Evolutionary conservation across 225 moss, liverwort and hornwort species (phyloP).

Genomic region (Pseudoscleropodium purum): DNA sequence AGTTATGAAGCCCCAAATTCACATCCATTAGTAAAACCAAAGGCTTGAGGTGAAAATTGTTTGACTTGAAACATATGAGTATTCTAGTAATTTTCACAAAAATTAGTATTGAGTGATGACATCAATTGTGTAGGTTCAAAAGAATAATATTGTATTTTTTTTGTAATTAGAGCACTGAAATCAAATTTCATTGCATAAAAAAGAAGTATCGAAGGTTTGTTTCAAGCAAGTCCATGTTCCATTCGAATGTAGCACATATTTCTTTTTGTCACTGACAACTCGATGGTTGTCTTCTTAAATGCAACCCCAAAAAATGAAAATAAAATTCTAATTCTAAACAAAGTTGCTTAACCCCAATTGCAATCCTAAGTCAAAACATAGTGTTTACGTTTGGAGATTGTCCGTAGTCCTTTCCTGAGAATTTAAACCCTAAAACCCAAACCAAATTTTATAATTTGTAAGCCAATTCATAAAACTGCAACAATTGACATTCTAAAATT

Average conservation of each 20-base stretch:
- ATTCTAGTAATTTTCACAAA: not conserved
- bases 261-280: not conserved
- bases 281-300: not conserved
- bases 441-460: no score
- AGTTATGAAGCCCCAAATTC: not conserved
- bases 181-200: not conserved
- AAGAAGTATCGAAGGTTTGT: accelerated
- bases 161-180: not conserved
- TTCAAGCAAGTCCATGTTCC: not conserved
- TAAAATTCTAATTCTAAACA: not conserved
- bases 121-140: not conserved
- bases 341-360: not conserved
- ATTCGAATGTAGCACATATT: not conserved
- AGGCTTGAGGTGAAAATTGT: not conserved
- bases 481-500: not conserved
- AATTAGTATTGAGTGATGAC: not conserved
- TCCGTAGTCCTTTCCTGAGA: not conserved
- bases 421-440: no score
- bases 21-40: not conserved
- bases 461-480: not conserved
- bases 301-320: not conserved
- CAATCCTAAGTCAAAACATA: not conserved
- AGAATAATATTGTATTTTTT: not conserved
- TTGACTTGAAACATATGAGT: not conserved
- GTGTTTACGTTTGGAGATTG: not conserved